phyloP scores from a whole-genome alignment of 176 grass and related monocot genomes.

The Oropetium thomaeum region DNA sequence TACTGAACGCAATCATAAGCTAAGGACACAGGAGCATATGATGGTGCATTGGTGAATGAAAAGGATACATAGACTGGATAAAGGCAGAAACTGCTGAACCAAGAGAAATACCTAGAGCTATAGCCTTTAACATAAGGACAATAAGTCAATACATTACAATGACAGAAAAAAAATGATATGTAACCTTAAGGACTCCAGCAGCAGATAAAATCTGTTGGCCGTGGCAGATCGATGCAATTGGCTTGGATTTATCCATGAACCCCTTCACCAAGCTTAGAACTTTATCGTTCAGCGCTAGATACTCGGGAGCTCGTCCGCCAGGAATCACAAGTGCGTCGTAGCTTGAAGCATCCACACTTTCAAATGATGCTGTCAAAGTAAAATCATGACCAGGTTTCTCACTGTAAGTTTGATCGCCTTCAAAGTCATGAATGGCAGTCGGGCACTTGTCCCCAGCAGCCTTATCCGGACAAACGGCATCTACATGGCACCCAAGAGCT shows the following conservation, averaged over 20 bases:
- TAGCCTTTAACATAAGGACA: background rate
- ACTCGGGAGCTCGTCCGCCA: constrained; percentile 81
- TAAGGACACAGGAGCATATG: background rate
- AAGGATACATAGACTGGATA: background rate
- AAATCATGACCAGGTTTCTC: constrained; percentile 98
- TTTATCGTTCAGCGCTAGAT: constrained; percentile 73
- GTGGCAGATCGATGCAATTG: constrained; percentile 91
- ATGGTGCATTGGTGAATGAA: background rate
- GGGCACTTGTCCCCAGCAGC: constrained; percentile 65
- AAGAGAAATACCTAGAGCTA: background rate
- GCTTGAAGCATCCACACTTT: constrained; percentile 44
- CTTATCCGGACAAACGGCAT: constrained; percentile 76
- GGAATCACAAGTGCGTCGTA: constrained; percentile 92
- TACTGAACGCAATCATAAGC: background rate
- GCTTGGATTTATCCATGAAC: constrained; percentile 71
- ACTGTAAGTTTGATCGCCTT: constrained; percentile 94
- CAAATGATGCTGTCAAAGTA: constrained; percentile 67
- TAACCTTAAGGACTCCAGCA: constrained; percentile 90
- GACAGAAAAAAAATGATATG: background rate
- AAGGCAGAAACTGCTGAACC: background rate
- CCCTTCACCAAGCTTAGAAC: constrained; percentile 65
- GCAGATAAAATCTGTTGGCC: constrained; percentile 86
- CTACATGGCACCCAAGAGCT: constrained; percentile 84
- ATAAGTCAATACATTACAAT: background rate
- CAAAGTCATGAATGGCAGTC: constrained; percentile 93